A percentile compares a stretch with the other conserved stretches of the same genome.
phyloP scores from a whole-genome alignment of 148 eudicot genomes.

The Bassia scoparia region DNA sequence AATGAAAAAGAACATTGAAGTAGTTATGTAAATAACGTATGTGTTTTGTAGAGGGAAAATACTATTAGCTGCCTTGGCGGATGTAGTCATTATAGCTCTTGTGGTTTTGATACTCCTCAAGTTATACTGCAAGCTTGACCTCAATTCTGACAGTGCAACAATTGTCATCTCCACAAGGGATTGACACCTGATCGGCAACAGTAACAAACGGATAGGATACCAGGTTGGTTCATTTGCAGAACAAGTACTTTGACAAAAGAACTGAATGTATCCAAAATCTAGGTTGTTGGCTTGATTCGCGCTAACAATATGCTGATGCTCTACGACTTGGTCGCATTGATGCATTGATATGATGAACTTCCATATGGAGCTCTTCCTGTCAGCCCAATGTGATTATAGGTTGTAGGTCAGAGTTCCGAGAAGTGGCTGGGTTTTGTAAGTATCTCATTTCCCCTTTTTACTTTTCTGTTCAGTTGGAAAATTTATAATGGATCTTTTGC shows the following conservation, averaged over 20 bases:
- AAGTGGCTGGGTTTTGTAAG: conserved; percentile 97
- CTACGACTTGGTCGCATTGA: conserved; percentile 63
- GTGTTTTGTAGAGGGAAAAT: conserved; percentile 57
- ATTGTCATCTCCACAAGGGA: conserved; percentile 78
- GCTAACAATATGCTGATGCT: conserved; percentile 67
- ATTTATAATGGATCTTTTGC: neutral
- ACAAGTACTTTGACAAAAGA: conserved; percentile 55
- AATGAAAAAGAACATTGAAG: neutral
- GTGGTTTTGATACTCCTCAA: conserved; percentile 92
- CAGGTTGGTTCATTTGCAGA: conserved; percentile 87
- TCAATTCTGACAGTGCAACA: conserved; percentile 96
- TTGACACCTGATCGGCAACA: conserved; percentile 50
- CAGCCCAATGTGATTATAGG: conserved; percentile 75
- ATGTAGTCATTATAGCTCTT: conserved; percentile 81
- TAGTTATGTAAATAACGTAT: neutral
- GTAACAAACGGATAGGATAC: conserved; percentile 60
- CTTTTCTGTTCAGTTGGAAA: neutral
- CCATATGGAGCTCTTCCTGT: conserved; percentile 79
- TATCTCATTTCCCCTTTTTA: conserved; percentile 15
- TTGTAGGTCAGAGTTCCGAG: conserved; percentile 80
- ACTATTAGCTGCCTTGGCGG: conserved; percentile 77
- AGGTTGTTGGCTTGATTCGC: conserved; percentile 65
- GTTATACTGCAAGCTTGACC: conserved; percentile 95
- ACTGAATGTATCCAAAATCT: conserved; percentile 55
- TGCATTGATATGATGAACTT: conserved; percentile 85